These are phyloP conservation scores for Didymella pinodella DNA, from an alignment of 2,329 filamentous ascomycete species.

Conservation along the genomic window DNA sequence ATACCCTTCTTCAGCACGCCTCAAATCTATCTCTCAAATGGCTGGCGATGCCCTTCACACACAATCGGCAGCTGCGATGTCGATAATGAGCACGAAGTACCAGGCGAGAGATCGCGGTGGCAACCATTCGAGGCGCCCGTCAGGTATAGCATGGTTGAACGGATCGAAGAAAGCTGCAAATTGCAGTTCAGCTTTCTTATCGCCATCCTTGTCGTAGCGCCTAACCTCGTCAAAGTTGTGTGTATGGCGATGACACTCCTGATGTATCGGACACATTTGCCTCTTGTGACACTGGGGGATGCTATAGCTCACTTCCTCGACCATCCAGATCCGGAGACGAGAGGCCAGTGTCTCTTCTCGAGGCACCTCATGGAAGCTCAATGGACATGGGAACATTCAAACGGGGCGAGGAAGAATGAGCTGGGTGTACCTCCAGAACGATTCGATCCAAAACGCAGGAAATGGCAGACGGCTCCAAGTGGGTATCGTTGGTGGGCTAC, in stretches of 20 bases:
- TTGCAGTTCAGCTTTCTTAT: slow-evolving; percentile 2
- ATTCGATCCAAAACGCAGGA: slow-evolving; percentile 1
- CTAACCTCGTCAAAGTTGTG: slow-evolving; percentile 5
- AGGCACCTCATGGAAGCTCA: slow-evolving; percentile 4
- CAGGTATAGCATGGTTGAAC: slow-evolving; percentile 33
- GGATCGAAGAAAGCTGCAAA: slow-evolving; percentile 22
- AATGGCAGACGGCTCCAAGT: slow-evolving; percentile 8
- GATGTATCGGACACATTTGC: not conserved
- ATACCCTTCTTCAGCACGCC: slow-evolving; percentile 16
- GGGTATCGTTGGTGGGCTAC: slow-evolving; percentile 5
- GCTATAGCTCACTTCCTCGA: slow-evolving; percentile 10
- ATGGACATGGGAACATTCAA: slow-evolving; percentile 8
- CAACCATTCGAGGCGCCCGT: slow-evolving; percentile 15
- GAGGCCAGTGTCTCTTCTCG: slow-evolving; percentile 6
- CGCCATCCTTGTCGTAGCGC: slow-evolving; percentile 2
- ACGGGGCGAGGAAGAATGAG: slow-evolving; percentile 2
- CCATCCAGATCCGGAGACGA: slow-evolving; percentile 8
- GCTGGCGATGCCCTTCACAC: slow-evolving; percentile 26
- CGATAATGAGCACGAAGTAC: slow-evolving; percentile 15
- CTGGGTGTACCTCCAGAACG: slow-evolving; percentile 4
- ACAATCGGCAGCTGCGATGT: slow-evolving; percentile 6
- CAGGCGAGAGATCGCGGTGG: slow-evolving; percentile 20
- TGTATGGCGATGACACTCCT: slow-evolving; percentile 7
- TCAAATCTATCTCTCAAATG: slow-evolving; percentile 18
- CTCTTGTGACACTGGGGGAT: slow-evolving; percentile 12